These are phyloP conservation scores for Paxillus involutus DNA, from an alignment of 768 basidiomycete species.

Conservation along the genomic window DNA sequence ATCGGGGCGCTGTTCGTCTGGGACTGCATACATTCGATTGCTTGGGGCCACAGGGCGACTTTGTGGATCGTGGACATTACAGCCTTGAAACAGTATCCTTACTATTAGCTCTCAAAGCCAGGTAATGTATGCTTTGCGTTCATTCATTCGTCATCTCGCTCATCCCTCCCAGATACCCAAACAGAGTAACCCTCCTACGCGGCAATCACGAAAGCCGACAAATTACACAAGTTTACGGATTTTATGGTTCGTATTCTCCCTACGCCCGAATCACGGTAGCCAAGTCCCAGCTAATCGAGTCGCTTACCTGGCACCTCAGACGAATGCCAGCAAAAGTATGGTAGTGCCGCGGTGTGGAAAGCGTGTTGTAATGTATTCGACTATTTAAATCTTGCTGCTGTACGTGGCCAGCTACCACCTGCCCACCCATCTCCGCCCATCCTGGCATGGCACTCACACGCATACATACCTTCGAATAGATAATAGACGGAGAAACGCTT, in stretches of 20 bases:
- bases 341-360: constrained; percentile 94
- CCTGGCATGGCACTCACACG: neutral
- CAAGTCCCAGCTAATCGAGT: neutral
- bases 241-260: constrained; percentile 66
- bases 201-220: constrained; percentile 98
- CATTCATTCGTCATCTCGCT: constrained; percentile 4
- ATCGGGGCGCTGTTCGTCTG: neutral
- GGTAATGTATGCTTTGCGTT: constrained; percentile 42
- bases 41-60: constrained; percentile 70
- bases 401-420: constrained; percentile 35
- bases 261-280: neutral
- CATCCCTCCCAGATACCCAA: constrained; percentile 68
- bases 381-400: constrained; percentile 91
- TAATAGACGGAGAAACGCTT: constrained; percentile 88
- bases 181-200: constrained; percentile 85
- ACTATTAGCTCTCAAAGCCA: constrained; percentile 84
- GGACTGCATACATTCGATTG: neutral
- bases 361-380: constrained; percentile 97
- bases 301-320: constrained; percentile 43
- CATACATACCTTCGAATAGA: constrained; percentile 44
- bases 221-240: constrained; percentile 99
- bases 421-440: neutral
- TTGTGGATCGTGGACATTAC: constrained; percentile 96
- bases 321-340: constrained; percentile 98
- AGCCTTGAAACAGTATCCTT: constrained; percentile 94